Conservation (phyloP, 306 rosid genomes). For the Rosa persica region DNA sequence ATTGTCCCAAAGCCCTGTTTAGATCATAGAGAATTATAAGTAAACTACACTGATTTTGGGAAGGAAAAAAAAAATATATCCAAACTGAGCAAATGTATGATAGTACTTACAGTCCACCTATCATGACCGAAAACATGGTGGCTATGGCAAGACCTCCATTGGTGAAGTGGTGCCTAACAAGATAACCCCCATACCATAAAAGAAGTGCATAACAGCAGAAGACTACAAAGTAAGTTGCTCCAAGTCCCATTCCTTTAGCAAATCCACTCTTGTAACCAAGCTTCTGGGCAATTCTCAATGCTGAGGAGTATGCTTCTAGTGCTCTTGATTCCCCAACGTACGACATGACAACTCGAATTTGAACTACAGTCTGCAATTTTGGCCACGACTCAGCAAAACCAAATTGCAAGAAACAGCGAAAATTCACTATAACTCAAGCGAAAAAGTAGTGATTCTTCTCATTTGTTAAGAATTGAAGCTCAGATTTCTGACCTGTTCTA, state of each 20-base stretch:
- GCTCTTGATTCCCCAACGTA: conserved; percentile 84
- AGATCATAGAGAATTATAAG: conserved; percentile 17
- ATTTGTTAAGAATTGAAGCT: neutral
- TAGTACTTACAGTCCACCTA: conserved; percentile 84
- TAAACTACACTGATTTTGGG: neutral
- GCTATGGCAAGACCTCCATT: conserved; percentile 98
- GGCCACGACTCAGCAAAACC: conserved; percentile 28
- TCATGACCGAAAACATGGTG: conserved; percentile 97
- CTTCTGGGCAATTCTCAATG: conserved; percentile 76
- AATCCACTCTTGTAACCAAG: conserved; percentile 85
- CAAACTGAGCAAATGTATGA: conserved; percentile 10
- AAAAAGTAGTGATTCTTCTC: neutral
- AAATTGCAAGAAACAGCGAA: conserved; percentile 23
- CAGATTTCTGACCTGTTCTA: conserved; percentile 70
- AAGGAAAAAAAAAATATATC: neutral
- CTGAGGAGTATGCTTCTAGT: conserved; percentile 63
- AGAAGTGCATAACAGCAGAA: conserved; percentile 97
- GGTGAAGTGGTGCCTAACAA: conserved; percentile 83
- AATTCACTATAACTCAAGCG: conserved; percentile 1
- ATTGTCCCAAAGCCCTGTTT: conserved; percentile 88
- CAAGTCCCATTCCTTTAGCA: conserved; percentile 94
- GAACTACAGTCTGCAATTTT: conserved; percentile 72
- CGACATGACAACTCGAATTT: conserved; percentile 83
- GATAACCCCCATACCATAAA: conserved; percentile 95
- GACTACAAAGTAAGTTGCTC: conserved; percentile 95